Conservation (phyloP, 2,329 filamentous ascomycete genomes). For the Cadophora sp. region DNA sequence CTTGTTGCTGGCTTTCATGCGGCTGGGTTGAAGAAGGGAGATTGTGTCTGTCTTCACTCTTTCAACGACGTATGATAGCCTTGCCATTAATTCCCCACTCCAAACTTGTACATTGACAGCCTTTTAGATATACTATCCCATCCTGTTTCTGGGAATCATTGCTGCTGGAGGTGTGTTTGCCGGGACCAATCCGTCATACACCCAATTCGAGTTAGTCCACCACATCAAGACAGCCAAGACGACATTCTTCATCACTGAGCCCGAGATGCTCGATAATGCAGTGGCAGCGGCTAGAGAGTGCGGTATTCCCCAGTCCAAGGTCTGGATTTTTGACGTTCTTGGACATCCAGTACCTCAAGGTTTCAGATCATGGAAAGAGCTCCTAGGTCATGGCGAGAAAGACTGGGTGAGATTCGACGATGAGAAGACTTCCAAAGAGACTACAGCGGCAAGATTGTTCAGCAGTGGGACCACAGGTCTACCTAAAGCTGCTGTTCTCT, state of each 20-base stretch:
- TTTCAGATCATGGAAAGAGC: conserved; percentile 34
- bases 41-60: conserved; percentile 43
- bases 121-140: conserved; percentile 38
- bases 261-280: conserved; percentile 34
- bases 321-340: conserved; percentile 41
- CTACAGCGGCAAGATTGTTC: conserved; percentile 51
- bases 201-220: conserved; percentile 40
- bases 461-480: conserved; percentile 65
- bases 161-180: conserved; percentile 42
- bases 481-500: conserved; percentile 50
- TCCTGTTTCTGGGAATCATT: conserved; percentile 39
- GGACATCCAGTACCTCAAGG: conserved; percentile 33
- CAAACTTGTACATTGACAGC: not conserved
- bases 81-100: not conserved
- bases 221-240: conserved; percentile 40
- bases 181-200: conserved; percentile 44
- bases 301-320: conserved; percentile 36
- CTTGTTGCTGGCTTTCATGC: conserved; percentile 41
- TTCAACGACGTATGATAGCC: conserved; percentile 42
- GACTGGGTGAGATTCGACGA: conserved; percentile 41
- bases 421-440: conserved; percentile 43
- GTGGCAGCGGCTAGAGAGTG: conserved; percentile 40
- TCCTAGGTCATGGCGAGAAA: conserved; percentile 37
- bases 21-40: conserved; percentile 39
- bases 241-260: conserved; percentile 41